These are phyloP conservation scores for Marsdenia floribunda DNA, from an alignment of 257 asterid genomes.

Conservation along the genomic window DNA sequence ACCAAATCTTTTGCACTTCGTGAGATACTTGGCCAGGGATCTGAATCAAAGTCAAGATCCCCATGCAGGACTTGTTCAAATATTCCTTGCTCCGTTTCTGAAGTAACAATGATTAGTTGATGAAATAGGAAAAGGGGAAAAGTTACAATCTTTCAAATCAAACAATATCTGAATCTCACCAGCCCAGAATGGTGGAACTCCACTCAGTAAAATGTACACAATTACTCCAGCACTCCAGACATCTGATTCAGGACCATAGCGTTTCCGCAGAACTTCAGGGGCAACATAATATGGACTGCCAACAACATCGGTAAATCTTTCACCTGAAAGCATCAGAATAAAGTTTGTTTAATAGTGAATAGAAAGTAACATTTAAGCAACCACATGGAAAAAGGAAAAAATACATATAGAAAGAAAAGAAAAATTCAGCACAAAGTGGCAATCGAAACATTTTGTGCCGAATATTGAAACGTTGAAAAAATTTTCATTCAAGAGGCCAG, in stretches of 20 bases:
- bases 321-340: slow-evolving; percentile 44
- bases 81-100: slow-evolving; percentile 87
- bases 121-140: neutral
- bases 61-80: slow-evolving; percentile 92
- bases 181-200: slow-evolving; percentile 98
- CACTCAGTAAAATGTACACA: slow-evolving; percentile 85
- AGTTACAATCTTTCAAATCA: neutral
- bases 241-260: slow-evolving; percentile 91
- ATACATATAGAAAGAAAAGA: neutral
- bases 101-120: neutral
- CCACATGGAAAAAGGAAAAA: neutral
- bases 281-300: slow-evolving; percentile 98
- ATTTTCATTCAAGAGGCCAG: neutral
- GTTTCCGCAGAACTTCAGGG: slow-evolving; percentile 85
- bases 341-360: neutral
- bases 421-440: neutral
- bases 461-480: neutral
- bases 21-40: slow-evolving; percentile 96
- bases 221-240: slow-evolving; percentile 98
- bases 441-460: neutral
- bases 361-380: neutral
- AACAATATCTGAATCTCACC: slow-evolving; percentile 43
- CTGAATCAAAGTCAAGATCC: slow-evolving; percentile 81
- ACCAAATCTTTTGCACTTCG: slow-evolving; percentile 85
- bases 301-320: slow-evolving; percentile 73